Evolutionary conservation across 1,139 yeast species (phyloP).

Genomic region (Suhomyces coccinellae): DNA sequence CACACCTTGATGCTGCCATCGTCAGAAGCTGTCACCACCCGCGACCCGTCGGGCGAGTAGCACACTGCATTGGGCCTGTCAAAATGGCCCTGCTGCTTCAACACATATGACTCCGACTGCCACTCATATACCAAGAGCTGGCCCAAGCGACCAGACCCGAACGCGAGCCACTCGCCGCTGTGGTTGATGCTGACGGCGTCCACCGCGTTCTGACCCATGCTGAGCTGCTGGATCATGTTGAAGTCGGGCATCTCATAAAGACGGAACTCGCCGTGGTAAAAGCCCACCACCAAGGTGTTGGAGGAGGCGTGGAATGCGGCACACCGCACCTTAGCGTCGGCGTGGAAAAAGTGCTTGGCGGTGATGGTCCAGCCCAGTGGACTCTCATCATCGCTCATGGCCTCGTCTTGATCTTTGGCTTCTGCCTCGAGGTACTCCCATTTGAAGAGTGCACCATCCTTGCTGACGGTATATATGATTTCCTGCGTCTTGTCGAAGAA

Average conservation of each 20-base stretch:
- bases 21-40: conserved; percentile 90
- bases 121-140: conserved; percentile 96
- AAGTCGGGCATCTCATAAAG: conserved; percentile 81
- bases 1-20: conserved; percentile 97
- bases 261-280: conserved; percentile 86
- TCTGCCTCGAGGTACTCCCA: conserved; percentile 79
- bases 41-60: conserved; percentile 93
- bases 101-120: conserved; percentile 95
- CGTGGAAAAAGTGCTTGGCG: conserved; percentile 69
- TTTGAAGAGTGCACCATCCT: conserved; percentile 90
- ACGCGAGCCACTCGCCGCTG: conserved; percentile 96
- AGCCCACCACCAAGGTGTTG: conserved; percentile 83
- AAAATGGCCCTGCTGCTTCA: conserved; percentile 96
- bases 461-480: conserved; percentile 83
- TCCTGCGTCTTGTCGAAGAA: conserved; percentile 87
- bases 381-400: conserved; percentile 21
- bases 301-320: conserved; percentile 77
- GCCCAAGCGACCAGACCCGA: conserved; percentile 90
- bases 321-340: conserved; percentile 75
- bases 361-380: conserved; percentile 78
- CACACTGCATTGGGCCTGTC: conserved; percentile 82
- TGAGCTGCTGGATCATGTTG: conserved; percentile 76
- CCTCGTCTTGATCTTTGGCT: conserved; percentile 35
- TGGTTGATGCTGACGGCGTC: conserved; percentile 77
- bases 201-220: conserved; percentile 90